phyloP scores from a whole-genome alignment of 495 filamentous ascomycete genomes.

The Terfezia boudieri region DNA sequence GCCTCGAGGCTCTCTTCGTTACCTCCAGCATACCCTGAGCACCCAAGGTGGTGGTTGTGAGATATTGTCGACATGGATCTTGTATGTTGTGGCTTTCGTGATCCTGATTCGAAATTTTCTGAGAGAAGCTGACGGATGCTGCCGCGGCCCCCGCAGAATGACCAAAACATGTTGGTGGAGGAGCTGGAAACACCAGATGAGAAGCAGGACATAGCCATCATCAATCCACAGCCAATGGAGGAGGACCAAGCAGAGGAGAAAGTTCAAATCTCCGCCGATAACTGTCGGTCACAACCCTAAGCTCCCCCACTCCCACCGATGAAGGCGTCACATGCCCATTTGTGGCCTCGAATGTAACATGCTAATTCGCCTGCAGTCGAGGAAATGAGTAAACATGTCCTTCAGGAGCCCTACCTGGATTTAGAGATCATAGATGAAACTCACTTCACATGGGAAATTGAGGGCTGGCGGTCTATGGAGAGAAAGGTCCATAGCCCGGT shows the following conservation, averaged over 20 bases:
- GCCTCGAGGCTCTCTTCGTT: background rate
- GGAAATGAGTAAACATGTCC: slow-evolving; percentile 58
- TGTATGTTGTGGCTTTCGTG: slow-evolving; percentile 4
- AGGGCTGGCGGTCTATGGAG: slow-evolving; percentile 48
- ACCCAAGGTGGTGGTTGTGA: background rate
- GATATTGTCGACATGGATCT: slow-evolving; percentile 5
- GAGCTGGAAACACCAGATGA: slow-evolving; percentile 36
- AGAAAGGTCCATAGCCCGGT: slow-evolving; percentile 68
- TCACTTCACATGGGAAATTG: slow-evolving; percentile 63
- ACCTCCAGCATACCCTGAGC: background rate
- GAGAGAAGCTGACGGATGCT: slow-evolving; percentile 1
- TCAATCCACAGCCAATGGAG: slow-evolving; percentile 42
- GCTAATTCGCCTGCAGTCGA: slow-evolving; percentile 32
- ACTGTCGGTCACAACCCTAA: slow-evolving; percentile 10
- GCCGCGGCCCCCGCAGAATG: background rate
- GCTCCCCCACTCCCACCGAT: background rate
- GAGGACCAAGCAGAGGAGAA: slow-evolving; percentile 30
- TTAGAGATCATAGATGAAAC: slow-evolving; percentile 49
- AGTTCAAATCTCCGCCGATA: slow-evolving; percentile 15
- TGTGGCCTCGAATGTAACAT: background rate
- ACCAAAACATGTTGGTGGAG: background rate
- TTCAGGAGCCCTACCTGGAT: slow-evolving; percentile 45
- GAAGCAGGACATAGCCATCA: slow-evolving; percentile 64
- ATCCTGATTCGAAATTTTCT: background rate
- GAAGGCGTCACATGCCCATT: background rate